Evolutionary conservation across 116 monocot species (phyloP), one percentile per base, ranked within the genome.

Genomic region (Phalaenopsis hybrid): DNA sequence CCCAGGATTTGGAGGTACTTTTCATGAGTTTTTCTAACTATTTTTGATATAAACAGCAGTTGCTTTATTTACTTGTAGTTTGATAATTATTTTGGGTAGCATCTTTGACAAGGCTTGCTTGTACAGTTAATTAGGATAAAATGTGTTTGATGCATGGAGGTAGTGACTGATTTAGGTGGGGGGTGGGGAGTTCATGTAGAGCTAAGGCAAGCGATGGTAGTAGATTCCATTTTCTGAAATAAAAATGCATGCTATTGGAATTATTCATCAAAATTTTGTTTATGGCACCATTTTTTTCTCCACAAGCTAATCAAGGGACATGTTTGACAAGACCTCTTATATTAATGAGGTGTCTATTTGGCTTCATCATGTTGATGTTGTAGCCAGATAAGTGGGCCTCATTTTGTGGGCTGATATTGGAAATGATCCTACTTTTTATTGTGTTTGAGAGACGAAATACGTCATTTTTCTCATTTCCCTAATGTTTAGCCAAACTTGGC

Each of bases 1-100:
- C 80, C 98, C 98, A 85, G 98, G 98, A 55, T 93, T 98, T 88
- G 98, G 98, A 98, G 98, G 98, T 98, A 86, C 68, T 55, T 77
- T 77, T 67, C 44, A 70, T 4, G 61, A 49, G 57, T 21, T 76
- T 81, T 17, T 41, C 0, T 16, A 68, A 45, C 4, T 41, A 2
- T 33, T 15, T 33, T 61, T 61, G 61, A 70, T 37, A 8, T 70
- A 37, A 31, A 70, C 34, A 33, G 34, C 34, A 37, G 13, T 70
- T 70, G 34, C 28, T 70, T 37, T 61, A 4, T 52, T 52, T 8
- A 65, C 10, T 65, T 65, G 65, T 65, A 25, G 1, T 65, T 65
- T 70, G 28, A 23, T 33, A 12, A 31, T 70, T 37, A 65, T 70
- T 34, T 16, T n/a, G 61, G 61, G 15, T 34, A 12, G 34, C 20